A percentile compares a stretch with the other conserved stretches of the same genome.
Evolutionary conservation across 2,329 filamentous ascomycete genomes (phyloP).

Genomic region (Lecanoromycetidae sp.): DNA sequence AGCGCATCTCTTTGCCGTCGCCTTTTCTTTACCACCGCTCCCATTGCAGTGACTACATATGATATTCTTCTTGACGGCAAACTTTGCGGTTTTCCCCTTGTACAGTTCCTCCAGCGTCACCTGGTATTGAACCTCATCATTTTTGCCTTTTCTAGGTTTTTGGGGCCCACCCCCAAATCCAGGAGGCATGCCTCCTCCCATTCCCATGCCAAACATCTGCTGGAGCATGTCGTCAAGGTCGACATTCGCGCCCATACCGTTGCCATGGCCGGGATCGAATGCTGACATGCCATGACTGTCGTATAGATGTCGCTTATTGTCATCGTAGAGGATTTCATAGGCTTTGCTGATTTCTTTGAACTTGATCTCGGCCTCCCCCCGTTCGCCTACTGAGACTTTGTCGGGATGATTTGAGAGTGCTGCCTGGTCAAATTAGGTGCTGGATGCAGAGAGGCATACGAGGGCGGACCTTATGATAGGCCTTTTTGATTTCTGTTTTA

Average conservation of each 20-base stretch:
- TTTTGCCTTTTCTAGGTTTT: slow-evolving; percentile 57
- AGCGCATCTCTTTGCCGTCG: slow-evolving; percentile 70
- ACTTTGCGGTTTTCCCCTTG: slow-evolving; percentile 97
- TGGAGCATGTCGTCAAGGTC: slow-evolving; percentile 87
- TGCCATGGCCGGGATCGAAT: slow-evolving; percentile 66
- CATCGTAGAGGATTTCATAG: slow-evolving; percentile 95
- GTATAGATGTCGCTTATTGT: slow-evolving; percentile 83
- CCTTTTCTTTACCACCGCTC: slow-evolving; percentile 79
- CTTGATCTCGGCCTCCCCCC: slow-evolving; percentile 72
- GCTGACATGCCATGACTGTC: slow-evolving; percentile 92
- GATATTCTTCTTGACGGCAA: slow-evolving; percentile 83
- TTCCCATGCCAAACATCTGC: slow-evolving; percentile 69
- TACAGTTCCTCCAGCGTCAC: slow-evolving; percentile 90
- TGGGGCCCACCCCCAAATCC: slow-evolving; percentile 40
- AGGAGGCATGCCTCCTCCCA: slow-evolving; percentile 41
- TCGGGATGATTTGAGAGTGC: slow-evolving; percentile 85
- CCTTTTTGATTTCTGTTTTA: slow-evolving; percentile 68
- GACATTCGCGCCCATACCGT: slow-evolving; percentile 51
- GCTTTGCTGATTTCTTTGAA: slow-evolving; percentile 92
- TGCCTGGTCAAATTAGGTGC: slow-evolving; percentile 41
- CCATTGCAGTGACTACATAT: slow-evolving; percentile 82
- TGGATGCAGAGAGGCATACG: neutral
- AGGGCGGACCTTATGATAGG: slow-evolving; percentile 64
- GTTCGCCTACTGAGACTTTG: slow-evolving; percentile 79
- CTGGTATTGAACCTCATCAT: slow-evolving; percentile 84